These are phyloP conservation scores for Ustilago vetiveriae DNA, from an alignment of 1,284 basidiomycete species.

Conservation along the genomic window DNA sequence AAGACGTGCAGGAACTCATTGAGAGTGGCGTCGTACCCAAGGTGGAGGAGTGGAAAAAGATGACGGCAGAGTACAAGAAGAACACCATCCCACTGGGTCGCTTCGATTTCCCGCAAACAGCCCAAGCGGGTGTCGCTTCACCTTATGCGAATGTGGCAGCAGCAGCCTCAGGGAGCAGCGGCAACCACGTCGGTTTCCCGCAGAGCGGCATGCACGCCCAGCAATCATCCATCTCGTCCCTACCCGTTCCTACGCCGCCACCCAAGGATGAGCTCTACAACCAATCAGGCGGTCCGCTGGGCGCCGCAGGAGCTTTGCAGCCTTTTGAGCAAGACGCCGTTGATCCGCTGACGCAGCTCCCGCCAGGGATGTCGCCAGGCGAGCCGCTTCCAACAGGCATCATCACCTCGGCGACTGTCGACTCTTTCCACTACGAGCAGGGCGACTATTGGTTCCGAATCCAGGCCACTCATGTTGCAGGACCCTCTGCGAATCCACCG, in stretches of 20 bases:
- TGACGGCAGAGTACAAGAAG: slow-evolving; percentile 93
- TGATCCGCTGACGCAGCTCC: slow-evolving; percentile 50
- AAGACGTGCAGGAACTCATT: slow-evolving; percentile 81
- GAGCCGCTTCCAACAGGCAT: slow-evolving; percentile 72
- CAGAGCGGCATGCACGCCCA: slow-evolving; percentile 11
- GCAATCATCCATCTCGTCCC: slow-evolving; percentile 27
- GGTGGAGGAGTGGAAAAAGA: slow-evolving; percentile 97
- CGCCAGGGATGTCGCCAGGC: slow-evolving; percentile 55
- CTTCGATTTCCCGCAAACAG: slow-evolving; percentile 44
- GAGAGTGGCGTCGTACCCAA: slow-evolving; percentile 85
- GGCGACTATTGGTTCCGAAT: slow-evolving; percentile 98
- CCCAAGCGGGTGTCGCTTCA: slow-evolving; percentile 36
- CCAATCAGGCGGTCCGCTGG: slow-evolving; percentile 19
- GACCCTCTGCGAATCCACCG: slow-evolving; percentile 34
- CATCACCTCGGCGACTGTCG: slow-evolving; percentile 86
- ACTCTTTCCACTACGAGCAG: slow-evolving; percentile 95
- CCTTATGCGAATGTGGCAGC: slow-evolving; percentile 41
- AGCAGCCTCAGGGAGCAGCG: slow-evolving; percentile 29
- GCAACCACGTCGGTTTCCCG: slow-evolving; percentile 17
- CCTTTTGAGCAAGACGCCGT: slow-evolving; percentile 19
- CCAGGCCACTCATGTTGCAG: slow-evolving; percentile 76
- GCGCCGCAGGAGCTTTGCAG: slow-evolving; percentile 19
- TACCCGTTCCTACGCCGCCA: slow-evolving; percentile 37
- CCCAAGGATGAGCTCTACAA: slow-evolving; percentile 47
- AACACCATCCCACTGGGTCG: slow-evolving; percentile 91